phyloP scores from a whole-genome alignment of 768 basidiomycete species.

The Rhizopogon salebrosus region DNA sequence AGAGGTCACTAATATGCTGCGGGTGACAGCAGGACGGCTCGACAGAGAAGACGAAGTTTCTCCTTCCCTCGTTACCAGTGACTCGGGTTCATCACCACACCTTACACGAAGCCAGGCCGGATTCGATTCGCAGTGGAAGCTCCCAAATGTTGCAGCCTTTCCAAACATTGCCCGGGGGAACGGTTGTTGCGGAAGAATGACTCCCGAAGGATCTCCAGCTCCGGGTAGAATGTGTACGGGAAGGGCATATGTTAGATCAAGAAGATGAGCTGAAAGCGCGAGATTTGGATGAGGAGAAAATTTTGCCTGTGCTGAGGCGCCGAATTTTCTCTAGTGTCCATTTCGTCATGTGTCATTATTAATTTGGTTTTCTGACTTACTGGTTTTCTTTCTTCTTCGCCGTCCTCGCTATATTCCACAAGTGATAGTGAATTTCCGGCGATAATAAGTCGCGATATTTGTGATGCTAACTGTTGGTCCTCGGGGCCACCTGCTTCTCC shows the following conservation, averaged over 20 bases:
- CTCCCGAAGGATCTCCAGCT: constrained; percentile 79
- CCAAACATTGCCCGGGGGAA: constrained; percentile 92
- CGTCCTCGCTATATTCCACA: constrained; percentile 27
- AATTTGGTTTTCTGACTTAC: constrained; percentile 33
- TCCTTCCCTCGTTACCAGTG: background rate
- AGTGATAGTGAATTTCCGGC: constrained; percentile 85
- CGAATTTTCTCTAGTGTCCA: constrained; percentile 53
- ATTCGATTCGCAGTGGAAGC: constrained; percentile 81
- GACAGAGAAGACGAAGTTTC: constrained; percentile 1
- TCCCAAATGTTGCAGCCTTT: constrained; percentile 44
- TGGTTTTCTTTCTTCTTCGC: constrained; percentile 47
- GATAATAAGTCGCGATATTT: constrained; percentile 81
- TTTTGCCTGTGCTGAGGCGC: constrained; percentile 44
- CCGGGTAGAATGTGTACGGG: constrained; percentile 90
- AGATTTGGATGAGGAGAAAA: constrained; percentile 76
- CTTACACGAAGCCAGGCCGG: constrained; percentile 77
- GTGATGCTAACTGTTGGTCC: constrained; percentile 60
- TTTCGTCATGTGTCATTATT: constrained; percentile 7
- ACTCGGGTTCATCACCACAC: constrained; percentile 28
- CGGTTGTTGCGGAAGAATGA: constrained; percentile 89
- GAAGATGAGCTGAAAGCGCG: constrained; percentile 61
- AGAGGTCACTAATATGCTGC: constrained; percentile 76
- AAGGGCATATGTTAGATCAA: constrained; percentile 71
- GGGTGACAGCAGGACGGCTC: constrained; percentile 24
- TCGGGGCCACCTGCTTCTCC: constrained; percentile 74